Evolutionary conservation across 1,284 basidiomycete species (phyloP).

Genomic region (Xerocomus amazonicus): DNA sequence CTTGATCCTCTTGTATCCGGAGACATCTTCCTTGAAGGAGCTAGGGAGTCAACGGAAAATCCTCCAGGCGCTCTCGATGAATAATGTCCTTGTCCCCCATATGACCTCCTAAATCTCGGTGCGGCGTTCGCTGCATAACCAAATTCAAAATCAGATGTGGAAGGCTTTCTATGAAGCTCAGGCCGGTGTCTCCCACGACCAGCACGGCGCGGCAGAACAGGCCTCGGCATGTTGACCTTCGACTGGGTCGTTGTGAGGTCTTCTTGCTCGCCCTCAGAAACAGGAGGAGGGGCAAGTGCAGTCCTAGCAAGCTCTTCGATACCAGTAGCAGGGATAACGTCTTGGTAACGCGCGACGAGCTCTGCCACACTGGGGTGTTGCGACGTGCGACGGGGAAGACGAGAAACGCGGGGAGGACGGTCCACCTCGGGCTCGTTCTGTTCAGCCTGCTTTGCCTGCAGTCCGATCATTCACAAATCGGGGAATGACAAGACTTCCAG

Average conservation of each 20-base stretch:
- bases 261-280: conserved; percentile 74
- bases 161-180: conserved; percentile 49
- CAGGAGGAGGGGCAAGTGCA: conserved; percentile 54
- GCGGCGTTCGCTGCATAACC: conserved; percentile 88
- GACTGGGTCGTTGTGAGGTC: conserved; percentile 35
- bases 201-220: conserved; percentile 35
- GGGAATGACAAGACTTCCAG: neutral
- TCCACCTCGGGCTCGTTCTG: conserved; percentile 18
- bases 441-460: conserved; percentile 22
- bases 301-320: conserved; percentile 67
- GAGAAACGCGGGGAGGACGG: conserved; percentile 44
- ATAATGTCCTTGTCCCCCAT: conserved; percentile 39
- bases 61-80: conserved; percentile 48
- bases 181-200: conserved; percentile 48
- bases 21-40: conserved; percentile 61
- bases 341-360: conserved; percentile 80
- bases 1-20: conserved; percentile 61
- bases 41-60: conserved; percentile 51
- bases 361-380: conserved; percentile 75
- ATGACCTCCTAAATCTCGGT: conserved; percentile 48
- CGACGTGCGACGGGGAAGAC: conserved; percentile 63
- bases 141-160: conserved; percentile 82
- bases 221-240: conserved; percentile 24
- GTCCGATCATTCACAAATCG: neutral
- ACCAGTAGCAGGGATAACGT: conserved; percentile 67